phyloP scores from a whole-genome alignment of 768 basidiomycete species.

The Lyophyllum decastes region DNA sequence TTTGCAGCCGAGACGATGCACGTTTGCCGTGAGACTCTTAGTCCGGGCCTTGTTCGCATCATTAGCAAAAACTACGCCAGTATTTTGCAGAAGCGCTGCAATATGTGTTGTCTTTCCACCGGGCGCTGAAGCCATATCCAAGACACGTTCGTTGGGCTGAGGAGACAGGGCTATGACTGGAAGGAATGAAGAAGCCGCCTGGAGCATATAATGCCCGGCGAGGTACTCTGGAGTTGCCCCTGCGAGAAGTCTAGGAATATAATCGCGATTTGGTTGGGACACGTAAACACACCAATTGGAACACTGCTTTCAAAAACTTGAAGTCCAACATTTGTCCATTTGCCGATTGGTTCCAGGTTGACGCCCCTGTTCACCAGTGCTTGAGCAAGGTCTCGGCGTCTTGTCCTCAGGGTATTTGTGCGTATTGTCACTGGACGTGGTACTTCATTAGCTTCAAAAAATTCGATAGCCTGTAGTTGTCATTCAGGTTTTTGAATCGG shows the following conservation, averaged over 20 bases:
- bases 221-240: conserved; percentile 98
- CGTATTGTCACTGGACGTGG: conserved; percentile 97
- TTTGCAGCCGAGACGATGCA: conserved; percentile 96
- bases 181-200: conserved; percentile 98
- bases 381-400: conserved; percentile 93
- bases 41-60: conserved; percentile 93
- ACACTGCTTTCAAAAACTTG: conserved; percentile 97
- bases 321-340: conserved; percentile 99
- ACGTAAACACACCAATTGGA: conserved; percentile 69
- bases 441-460: conserved; percentile 97
- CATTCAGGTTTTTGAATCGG: conserved; percentile 8
- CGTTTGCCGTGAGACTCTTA: conserved; percentile 95
- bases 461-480: conserved; percentile 81
- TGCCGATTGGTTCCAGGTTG: conserved; percentile 96
- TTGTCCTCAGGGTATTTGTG: conserved; percentile 92
- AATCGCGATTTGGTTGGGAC: neutral
- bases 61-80: conserved; percentile 97
- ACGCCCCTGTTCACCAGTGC: conserved; percentile 93
- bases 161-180: conserved; percentile 96
- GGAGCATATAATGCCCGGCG: conserved; percentile 99
- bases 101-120: conserved; percentile 99
- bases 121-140: conserved; percentile 99
- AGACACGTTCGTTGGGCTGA: conserved; percentile 88
- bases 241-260: conserved; percentile 22
- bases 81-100: conserved; percentile 94